Percentiles rank a stretch among this genome's conserved stretches.
phyloP scores from a whole-genome alignment of 2,329 filamentous ascomycete genomes.

The Alternaria angustiovoidea region DNA sequence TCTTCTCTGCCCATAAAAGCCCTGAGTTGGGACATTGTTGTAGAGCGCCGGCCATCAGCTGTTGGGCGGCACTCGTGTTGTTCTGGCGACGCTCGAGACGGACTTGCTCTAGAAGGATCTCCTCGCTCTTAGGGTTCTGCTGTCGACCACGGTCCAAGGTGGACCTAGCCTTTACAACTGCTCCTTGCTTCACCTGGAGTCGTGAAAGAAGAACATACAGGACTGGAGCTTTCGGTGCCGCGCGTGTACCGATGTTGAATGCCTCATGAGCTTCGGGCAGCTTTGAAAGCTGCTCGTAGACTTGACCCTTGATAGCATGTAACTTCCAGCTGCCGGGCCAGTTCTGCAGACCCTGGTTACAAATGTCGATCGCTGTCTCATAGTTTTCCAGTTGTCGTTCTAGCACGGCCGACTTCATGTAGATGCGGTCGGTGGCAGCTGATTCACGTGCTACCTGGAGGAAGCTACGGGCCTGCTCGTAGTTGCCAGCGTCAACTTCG shows the following conservation, averaged over 20 bases:
- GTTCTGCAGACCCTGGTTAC: slow-evolving; percentile 82
- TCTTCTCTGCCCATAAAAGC: slow-evolving; percentile 90
- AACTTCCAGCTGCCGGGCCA: slow-evolving; percentile 89
- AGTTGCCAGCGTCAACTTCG: slow-evolving; percentile 87
- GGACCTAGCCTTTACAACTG: slow-evolving; percentile 89
- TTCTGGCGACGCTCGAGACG: slow-evolving; percentile 88
- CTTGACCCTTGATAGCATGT: slow-evolving; percentile 99
- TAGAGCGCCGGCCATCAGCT: slow-evolving; percentile 89
- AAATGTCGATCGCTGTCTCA: slow-evolving; percentile 84
- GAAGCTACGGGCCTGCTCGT: slow-evolving; percentile 81
- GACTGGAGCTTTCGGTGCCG: slow-evolving; percentile 81
- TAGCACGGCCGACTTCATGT: slow-evolving; percentile 95
- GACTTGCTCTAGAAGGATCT: slow-evolving; percentile 93
- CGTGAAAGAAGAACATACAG: slow-evolving; percentile 90
- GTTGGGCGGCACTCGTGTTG: slow-evolving; percentile 83
- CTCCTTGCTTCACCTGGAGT: slow-evolving; percentile 84
- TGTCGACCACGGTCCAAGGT: slow-evolving; percentile 91
- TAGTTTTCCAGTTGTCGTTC: slow-evolving; percentile 83
- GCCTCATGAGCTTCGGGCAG: slow-evolving; percentile 87
- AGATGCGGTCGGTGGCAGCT: slow-evolving; percentile 93
- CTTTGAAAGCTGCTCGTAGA: slow-evolving; percentile 86
- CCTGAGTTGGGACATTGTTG: slow-evolving; percentile 91
- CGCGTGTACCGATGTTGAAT: slow-evolving; percentile 86
- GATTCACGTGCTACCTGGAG: slow-evolving; percentile 84
- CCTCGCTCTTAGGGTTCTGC: slow-evolving; percentile 82